Conservation (phyloP, 352 stramenopile genomes). For the Globisporangium viniferum region DNA sequence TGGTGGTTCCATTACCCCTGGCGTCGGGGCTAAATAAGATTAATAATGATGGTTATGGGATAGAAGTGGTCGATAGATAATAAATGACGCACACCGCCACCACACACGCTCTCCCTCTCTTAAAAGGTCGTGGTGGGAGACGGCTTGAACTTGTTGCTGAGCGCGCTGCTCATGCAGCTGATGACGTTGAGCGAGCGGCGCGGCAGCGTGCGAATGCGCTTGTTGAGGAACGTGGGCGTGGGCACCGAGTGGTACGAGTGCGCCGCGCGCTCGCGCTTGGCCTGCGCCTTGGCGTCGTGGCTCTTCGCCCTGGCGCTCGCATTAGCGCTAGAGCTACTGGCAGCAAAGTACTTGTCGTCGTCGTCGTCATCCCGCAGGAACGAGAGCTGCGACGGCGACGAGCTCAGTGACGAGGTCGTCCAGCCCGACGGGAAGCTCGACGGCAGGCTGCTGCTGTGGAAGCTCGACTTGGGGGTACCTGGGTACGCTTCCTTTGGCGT, state of each 20-base stretch:
- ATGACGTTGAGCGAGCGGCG: conserved; percentile 6
- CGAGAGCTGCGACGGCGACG: not conserved
- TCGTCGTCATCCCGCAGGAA: conserved; percentile 9
- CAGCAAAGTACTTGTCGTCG: not conserved
- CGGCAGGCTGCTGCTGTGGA: conserved; percentile 10
- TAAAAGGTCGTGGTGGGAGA: not conserved
- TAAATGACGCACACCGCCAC: not conserved
- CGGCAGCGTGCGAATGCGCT: conserved; percentile 6
- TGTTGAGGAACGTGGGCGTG: conserved; percentile 7
- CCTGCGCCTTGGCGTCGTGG: not conserved
- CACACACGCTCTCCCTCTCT: not conserved
- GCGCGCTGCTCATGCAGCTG: conserved; percentile 7
- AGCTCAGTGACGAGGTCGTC: not conserved
- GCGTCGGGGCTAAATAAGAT: not conserved
- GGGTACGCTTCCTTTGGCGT: conserved; percentile 16
- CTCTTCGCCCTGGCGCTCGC: not conserved
- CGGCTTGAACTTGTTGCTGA: conserved; percentile 3
- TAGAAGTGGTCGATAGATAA: not conserved
- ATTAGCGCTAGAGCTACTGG: not conserved
- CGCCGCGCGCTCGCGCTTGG: conserved; percentile 3
- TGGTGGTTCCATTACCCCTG: not conserved
- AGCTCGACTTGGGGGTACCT: conserved; percentile 9
- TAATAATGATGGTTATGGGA: conserved; percentile 1
- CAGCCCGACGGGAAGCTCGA: not conserved
- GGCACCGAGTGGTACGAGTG: conserved; percentile 7